A percentile compares a stretch with the other conserved stretches of the same genome.
Evolutionary conservation across 345 rosid genomes (phyloP).

Genomic region (Eutrema heterophyllum): DNA sequence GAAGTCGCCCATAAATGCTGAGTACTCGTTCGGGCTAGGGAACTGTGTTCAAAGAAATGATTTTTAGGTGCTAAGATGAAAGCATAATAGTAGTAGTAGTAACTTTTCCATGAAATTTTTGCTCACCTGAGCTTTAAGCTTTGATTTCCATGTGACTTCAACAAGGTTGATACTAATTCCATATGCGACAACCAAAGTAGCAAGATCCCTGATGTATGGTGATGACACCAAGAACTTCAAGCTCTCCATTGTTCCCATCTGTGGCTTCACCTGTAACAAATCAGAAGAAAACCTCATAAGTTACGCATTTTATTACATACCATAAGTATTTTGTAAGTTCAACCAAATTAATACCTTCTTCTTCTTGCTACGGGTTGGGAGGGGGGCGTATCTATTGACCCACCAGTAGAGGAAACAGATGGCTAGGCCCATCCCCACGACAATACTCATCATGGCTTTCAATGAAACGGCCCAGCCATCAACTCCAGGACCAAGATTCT

Average conservation of each 20-base stretch:
- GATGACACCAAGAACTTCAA: slow-evolving; percentile 91
- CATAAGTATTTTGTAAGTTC: neutral
- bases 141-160: slow-evolving; percentile 98
- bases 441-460: slow-evolving; percentile 96
- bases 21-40: slow-evolving; percentile 96
- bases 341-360: slow-evolving; percentile 60
- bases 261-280: slow-evolving; percentile 66
- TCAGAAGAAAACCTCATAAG: neutral
- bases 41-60: slow-evolving; percentile 42
- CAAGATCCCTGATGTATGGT: slow-evolving; percentile 86
- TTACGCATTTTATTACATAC: neutral
- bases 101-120: neutral
- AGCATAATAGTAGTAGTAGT: neutral
- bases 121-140: slow-evolving; percentile 97
- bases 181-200: slow-evolving; percentile 94
- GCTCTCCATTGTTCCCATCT: slow-evolving; percentile 97
- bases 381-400: slow-evolving; percentile 69
- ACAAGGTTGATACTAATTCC: slow-evolving; percentile 98
- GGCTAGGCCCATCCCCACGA: slow-evolving; percentile 75
- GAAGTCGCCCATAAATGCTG: slow-evolving; percentile 98
- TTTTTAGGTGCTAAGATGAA: neutral
- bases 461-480: slow-evolving; percentile 98
- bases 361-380: slow-evolving; percentile 93
- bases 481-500: slow-evolving; percentile 90
- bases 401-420: slow-evolving; percentile 95